Evolutionary conservation across 2,329 filamentous ascomycete species (phyloP), one percentile per base, ranked within the genome.

Genomic region (Apiospora malaysiana): DNA sequence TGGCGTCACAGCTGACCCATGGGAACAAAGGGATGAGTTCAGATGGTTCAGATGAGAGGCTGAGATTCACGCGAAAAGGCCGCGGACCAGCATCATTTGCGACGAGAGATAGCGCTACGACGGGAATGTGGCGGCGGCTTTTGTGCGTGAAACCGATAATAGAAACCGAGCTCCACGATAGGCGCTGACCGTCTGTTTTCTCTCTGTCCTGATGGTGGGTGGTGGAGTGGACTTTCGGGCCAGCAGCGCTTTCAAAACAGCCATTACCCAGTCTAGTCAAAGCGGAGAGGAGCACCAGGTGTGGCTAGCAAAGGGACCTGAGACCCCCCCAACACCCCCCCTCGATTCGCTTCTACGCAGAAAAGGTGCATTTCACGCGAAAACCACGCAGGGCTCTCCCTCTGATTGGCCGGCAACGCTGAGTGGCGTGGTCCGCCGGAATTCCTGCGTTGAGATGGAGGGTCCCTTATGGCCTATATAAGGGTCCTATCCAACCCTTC

Each of bases 381-480:
- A 69, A 69, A 51, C 51, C 56, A 45, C 68, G 68, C 68, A 69
- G 69, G 69, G 23, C 51, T 32, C 21, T 1, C 45, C 6, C 12
- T 68, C 37, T 68, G 66, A 70, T 70, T 70, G 69, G 69, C 40
- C 42, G 8, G 2, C 2, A 4, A n/a, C 23, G 14, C 18, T 43
- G 14, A 42, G 69, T 67, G 63, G 69, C 49, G 69, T 46, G 46
- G 21, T 63, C 51, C 66, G 56, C 32, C 46, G 45, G 69, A 66
- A 49, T 37, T 27, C 42, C 42, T 45, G 25, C 56, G 67, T 21
- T 59, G 68, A 56, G 37, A 45, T 67, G 46, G 63, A 32, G 63
- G 56, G 56, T 32, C n/a, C 56, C 4, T 32, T 63, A 63, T 63
- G 12, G 56, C 49, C n/a, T 72, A 72, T 72, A 72, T 72, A 72